Evolutionary conservation across 2,329 filamentous ascomycete species (phyloP).

Genomic region (Chaetomium globosum): DNA sequence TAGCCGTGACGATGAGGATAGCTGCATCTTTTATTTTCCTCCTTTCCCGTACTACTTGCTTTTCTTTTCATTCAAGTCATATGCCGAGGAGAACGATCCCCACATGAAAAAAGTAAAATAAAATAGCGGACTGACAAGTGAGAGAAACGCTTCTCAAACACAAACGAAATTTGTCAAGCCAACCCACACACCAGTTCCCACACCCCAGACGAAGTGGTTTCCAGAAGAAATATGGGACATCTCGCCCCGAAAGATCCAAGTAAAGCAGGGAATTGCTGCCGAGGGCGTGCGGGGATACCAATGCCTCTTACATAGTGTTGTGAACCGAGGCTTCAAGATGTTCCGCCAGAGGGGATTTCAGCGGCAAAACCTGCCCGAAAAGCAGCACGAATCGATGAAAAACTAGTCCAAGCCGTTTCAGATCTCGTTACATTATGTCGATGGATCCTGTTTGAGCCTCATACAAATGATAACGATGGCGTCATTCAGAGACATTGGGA

Average conservation of each 20-base stretch:
- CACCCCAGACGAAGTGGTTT: neutral
- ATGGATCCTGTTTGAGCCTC: neutral
- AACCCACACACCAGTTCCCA: neutral
- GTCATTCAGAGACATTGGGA: neutral
- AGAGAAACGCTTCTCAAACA: conserved; percentile 9
- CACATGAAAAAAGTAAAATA: neutral
- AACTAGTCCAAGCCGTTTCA: neutral
- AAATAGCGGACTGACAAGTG: neutral
- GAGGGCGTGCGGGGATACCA: neutral
- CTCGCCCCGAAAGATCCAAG: neutral
- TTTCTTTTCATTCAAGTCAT: neutral
- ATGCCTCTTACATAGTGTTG: neutral
- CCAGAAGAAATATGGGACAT: neutral
- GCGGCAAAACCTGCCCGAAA: neutral
- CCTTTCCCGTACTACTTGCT: neutral
- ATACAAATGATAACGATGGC: neutral
- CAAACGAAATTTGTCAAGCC: conserved; percentile 18
- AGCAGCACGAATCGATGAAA: neutral
- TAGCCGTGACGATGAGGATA: neutral
- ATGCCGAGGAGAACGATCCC: neutral
- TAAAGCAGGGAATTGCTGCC: neutral
- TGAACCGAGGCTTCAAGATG: neutral
- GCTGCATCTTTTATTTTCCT: neutral
- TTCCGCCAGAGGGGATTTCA: neutral
- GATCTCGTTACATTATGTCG: neutral